Conservation (phyloP, 2,329 filamentous ascomycete genomes). For the Talaromyces sp. region DNA sequence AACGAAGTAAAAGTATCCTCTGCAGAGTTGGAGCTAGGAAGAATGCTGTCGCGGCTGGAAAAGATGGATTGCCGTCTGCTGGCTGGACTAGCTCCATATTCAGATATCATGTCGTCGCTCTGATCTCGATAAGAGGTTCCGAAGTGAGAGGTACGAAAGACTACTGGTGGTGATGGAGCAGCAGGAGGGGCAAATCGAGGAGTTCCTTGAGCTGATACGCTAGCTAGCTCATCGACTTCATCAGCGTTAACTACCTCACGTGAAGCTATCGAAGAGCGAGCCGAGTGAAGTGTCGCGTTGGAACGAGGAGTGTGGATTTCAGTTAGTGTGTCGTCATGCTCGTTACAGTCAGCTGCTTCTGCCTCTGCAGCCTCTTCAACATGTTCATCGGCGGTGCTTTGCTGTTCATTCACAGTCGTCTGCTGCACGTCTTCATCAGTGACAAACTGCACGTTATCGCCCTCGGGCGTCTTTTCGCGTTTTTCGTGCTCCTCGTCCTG, state of each 20-base stretch:
- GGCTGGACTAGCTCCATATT: constrained; percentile 22
- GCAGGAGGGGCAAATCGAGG: constrained; percentile 14
- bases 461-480: neutral
- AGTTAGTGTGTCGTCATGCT: neutral
- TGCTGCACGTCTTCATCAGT: neutral
- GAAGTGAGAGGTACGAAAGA: constrained; percentile 9
- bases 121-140: constrained; percentile 19
- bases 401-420: neutral
- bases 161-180: constrained; percentile 20
- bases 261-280: constrained; percentile 2
- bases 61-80: constrained; percentile 9
- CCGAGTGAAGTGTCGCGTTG: neutral
- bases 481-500: neutral
- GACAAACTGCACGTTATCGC: neutral
- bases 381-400: neutral
- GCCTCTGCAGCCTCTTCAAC: neutral
- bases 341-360: neutral
- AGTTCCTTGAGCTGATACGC: neutral
- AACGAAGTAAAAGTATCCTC: constrained; percentile 59
- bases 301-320: constrained; percentile 1
- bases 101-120: constrained; percentile 25
- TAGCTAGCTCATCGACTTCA: constrained; percentile 4
- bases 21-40: constrained; percentile 13
- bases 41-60: constrained; percentile 12
- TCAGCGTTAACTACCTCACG: neutral